Conservation (phyloP, 192 early-diverging fungal species). For the Jimgerdemannia lactiflua region DNA sequence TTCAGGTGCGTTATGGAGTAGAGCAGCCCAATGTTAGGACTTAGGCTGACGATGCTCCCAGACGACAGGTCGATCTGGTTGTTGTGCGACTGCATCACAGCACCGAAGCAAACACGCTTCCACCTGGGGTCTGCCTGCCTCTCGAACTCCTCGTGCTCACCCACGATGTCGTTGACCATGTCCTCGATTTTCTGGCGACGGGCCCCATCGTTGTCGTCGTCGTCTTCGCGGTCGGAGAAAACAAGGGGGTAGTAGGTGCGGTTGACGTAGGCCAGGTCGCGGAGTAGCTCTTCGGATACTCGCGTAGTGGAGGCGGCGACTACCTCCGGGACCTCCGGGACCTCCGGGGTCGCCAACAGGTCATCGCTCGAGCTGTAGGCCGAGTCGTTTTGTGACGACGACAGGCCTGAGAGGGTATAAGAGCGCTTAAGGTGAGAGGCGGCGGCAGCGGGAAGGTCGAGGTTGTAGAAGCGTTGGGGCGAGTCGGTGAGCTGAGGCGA, state of each 20-base stretch:
- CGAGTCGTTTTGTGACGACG: neutral
- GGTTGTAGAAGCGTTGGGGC: neutral
- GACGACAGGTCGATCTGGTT: slow-evolving; percentile 56
- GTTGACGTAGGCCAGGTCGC: slow-evolving; percentile 29
- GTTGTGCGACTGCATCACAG: neutral
- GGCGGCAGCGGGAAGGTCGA: neutral
- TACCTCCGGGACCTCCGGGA: too few species aligned
- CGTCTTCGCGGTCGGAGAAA: slow-evolving; percentile 22
- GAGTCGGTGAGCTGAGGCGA: neutral
- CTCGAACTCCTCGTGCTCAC: neutral
- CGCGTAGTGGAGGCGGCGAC: too few species aligned
- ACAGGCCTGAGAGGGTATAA: neutral
- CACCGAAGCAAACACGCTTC: neutral
- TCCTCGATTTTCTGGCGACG: slow-evolving; percentile 1
- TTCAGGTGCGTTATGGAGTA: slow-evolving; percentile 58
- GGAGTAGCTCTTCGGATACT: neutral
- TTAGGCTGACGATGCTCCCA: slow-evolving; percentile 54
- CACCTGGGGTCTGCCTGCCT: slow-evolving; percentile 7
- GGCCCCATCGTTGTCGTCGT: slow-evolving; percentile 13
- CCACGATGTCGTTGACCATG: slow-evolving; percentile 7
- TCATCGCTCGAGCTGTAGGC: neutral
- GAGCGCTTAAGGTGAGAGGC: neutral
- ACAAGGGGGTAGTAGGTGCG: slow-evolving; percentile 22
- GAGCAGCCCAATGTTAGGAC: slow-evolving; percentile 69
- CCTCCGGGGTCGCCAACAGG: neutral